Conservation (phyloP, 768 basidiomycete species). For the Favolaschia claudopus region DNA sequence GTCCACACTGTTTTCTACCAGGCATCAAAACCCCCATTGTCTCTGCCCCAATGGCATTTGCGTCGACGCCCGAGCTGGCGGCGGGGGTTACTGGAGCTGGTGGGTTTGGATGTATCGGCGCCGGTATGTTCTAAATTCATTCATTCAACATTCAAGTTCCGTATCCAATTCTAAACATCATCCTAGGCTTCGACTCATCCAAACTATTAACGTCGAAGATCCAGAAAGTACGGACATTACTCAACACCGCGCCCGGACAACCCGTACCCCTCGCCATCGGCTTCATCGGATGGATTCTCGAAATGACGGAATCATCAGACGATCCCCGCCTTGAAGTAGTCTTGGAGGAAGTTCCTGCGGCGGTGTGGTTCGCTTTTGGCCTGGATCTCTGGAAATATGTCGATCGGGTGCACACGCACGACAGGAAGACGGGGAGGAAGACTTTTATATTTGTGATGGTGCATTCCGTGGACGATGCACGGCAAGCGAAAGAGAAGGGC, state of each 20-base stretch:
- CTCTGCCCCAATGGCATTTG: conserved; percentile 66
- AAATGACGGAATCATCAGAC: conserved; percentile 44
- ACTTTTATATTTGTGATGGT: conserved; percentile 64
- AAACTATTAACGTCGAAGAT: conserved; percentile 50
- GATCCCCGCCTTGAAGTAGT: conserved; percentile 48
- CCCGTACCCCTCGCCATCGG: conserved; percentile 65
- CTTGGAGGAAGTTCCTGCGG: conserved; percentile 54
- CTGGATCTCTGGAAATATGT: conserved; percentile 59
- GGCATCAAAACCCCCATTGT: conserved; percentile 60
- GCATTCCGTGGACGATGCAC: conserved; percentile 56
- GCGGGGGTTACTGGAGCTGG: conserved; percentile 59
- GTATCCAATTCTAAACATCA: neutral
- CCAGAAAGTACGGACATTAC: conserved; percentile 41
- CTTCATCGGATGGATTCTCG: conserved; percentile 64
- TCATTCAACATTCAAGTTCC: neutral
- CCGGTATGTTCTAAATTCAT: conserved; percentile 43
- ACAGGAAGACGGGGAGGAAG: conserved; percentile 45
- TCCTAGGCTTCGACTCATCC: conserved; percentile 46
- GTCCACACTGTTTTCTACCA: conserved; percentile 27
- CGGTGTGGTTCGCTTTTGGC: conserved; percentile 73
- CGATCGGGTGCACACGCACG: conserved; percentile 49
- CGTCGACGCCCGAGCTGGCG: conserved; percentile 38
- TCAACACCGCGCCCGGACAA: conserved; percentile 37
- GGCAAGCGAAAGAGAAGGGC: conserved; percentile 52
- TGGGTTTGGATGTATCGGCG: conserved; percentile 63